Base-by-base conservation (phyloP, 164 flowering plant species). In the Pachysandra terminalis region DNA sequence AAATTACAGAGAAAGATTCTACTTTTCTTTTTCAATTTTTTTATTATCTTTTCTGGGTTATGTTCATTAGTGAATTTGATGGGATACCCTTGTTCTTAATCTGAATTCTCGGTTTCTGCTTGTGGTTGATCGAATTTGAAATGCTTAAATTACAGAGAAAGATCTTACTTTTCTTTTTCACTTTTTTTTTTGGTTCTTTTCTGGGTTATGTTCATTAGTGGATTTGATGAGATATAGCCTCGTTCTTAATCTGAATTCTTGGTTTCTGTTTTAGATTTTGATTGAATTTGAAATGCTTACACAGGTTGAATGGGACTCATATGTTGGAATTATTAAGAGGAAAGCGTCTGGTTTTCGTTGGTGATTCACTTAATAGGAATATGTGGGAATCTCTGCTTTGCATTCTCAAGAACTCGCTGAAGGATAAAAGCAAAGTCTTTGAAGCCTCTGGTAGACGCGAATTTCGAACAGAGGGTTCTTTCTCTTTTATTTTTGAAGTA, bases 331-430 rank as follows among this genome's bases (percentile, higher is more conserved):
- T 90, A 74, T 67, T 92, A 74, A 87, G 86, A 76, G 95, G 97
- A 7, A 93, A 87, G 71, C 73, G 99, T 12, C 81, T 95, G 19
- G 99, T 85, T 37, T 95, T 90, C 48, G 97, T 95, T 2, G 99
- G 99, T 0, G 99, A 95, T 76, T 95, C 99, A 1, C 86, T 95
- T 45, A 95, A 95, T 74, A 77, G 99, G 66, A 95, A 95, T 61
- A 95, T 95, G 99, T 95, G 99, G 99, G 99, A 95, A 71, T 92
- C 98, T 23, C 83, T 96, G 57, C 83, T 93, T 58, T 96, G 99
- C 77, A 82, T 84, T 22, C 80, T 96, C 35, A 83, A 79, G 71
- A 82, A 78, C 74, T 79, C 93, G 1, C 87, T 78, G 19, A 81
- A 81, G 72, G 87, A 96, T 79, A 80, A 76, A 71, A 86, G 70